Evolutionary conservation across 2,329 filamentous ascomycete species (phyloP), one percentile per base, ranked within the genome.

Genomic region (Verticillium alfalfae): DNA sequence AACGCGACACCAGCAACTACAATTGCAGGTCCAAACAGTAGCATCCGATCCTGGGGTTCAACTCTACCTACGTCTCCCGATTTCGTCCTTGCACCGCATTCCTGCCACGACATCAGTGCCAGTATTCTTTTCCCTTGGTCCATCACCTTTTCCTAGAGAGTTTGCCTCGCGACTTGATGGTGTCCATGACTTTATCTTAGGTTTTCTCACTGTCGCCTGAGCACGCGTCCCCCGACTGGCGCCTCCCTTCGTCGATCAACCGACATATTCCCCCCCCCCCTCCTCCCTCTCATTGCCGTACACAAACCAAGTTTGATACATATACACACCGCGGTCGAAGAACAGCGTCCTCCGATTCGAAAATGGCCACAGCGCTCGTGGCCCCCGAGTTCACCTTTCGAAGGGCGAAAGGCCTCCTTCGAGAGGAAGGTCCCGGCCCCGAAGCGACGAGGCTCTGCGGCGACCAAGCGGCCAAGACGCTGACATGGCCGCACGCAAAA

Each of bases 321-420:
- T 31, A 37, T 37, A 37, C 36, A 37, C 36, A 9, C 8, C 36
- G 36, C 36, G 13, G 4, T 13, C 36, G 13, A 9, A 37, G 36
- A 37, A 22, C 7, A 49, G n/a, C 45, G 22, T 22, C 18, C 22
- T 10, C 5, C 18, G 18, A 6, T 10, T 22, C 8, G 18, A 49
- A 49, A 10, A 49, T 49, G 45, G 45, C 45, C 45, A 49, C 45
- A 10, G 45, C 45, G 45, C 45, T 49, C 31, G 54, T 63, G 59
- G 49, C 63, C 18, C 61, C 64, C 45, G 63, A 66, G 64, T 80
- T 84, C 67, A 90, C 89, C 16, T 88, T 88, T 66, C n/a, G 87
- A 92, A 66, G 89, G 88, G 68, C 91, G 95, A 57, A 78, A 97
- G 39, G 88, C 87, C 37, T 94, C 92, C 12, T 99, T 98, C 74